Evolutionary conservation across 371 early-diverging fungal species (phyloP).

Genomic region (Mucor ambiguus): DNA sequence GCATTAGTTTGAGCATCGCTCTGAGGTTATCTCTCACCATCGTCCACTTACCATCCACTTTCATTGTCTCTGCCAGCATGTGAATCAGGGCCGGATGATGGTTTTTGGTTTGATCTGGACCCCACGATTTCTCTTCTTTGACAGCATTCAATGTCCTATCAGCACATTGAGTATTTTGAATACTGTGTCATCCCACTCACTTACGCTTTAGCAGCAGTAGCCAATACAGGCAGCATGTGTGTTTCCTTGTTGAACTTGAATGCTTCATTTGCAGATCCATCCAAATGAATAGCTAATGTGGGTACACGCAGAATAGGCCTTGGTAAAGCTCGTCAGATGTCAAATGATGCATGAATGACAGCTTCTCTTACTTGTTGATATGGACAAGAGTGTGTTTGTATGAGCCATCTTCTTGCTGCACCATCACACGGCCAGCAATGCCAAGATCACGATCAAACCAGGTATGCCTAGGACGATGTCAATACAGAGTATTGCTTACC

Average conservation of each 20-base stretch:
- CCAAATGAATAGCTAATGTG: constrained; percentile 96
- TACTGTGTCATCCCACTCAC: background rate
- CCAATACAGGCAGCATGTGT: constrained; percentile 86
- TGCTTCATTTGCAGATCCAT: constrained; percentile 71
- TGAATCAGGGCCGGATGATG: constrained; percentile 81
- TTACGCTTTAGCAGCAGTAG: constrained; percentile 70
- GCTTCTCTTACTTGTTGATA: constrained; percentile 59
- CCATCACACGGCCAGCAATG: constrained; percentile 95
- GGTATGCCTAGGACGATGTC: constrained; percentile 72
- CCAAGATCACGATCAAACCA: constrained; percentile 98
- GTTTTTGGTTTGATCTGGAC: constrained; percentile 22
- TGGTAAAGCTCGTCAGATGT: background rate
- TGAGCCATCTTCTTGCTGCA: constrained; percentile 70
- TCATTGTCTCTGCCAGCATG: constrained; percentile 70
- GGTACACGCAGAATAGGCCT: constrained; percentile 92
- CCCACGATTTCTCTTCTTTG: constrained; percentile 15
- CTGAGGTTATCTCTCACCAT: background rate
- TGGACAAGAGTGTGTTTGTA: constrained; percentile 73
- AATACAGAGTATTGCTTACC: background rate
- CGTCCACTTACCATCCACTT: constrained; percentile 51
- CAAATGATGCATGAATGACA: background rate
- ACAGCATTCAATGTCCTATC: constrained; percentile 23
- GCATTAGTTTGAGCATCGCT: background rate
- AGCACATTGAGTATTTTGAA: background rate
- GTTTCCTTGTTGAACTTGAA: constrained; percentile 94